These are phyloP conservation scores for Aegilops longissima DNA, from an alignment of 176 grass and related monocot species.

Conservation along the genomic window DNA sequence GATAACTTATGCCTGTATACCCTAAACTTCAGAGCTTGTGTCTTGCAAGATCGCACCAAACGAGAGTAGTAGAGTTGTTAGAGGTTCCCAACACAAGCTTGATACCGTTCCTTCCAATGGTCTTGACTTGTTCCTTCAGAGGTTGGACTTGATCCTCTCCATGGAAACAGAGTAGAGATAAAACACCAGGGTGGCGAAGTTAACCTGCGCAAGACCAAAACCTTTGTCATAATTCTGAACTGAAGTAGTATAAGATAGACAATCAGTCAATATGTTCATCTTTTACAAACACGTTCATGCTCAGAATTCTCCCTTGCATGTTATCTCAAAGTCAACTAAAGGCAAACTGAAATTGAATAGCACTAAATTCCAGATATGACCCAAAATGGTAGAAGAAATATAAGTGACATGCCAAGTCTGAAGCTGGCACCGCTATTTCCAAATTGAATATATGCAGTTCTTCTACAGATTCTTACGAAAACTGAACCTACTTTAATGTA, in stretches of 20 bases:
- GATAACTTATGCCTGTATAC: background rate
- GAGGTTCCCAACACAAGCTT: slow-evolving; percentile 2
- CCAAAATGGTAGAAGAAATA: slow-evolving; percentile 13
- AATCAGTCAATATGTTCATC: background rate
- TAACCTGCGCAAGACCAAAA: slow-evolving; percentile 6
- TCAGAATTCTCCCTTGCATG: background rate
- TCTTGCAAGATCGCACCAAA: background rate
- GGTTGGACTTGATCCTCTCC: slow-evolving; percentile 4
- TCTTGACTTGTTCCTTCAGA: slow-evolving; percentile 14
- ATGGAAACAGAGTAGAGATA: background rate
- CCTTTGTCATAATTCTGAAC: background rate
- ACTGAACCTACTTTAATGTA: background rate
- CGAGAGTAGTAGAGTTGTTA: background rate
- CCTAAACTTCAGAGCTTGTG: background rate
- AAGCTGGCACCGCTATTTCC: background rate
- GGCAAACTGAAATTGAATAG: background rate
- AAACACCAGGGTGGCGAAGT: background rate
- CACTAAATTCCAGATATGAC: slow-evolving; percentile 2
- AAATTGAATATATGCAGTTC: background rate
- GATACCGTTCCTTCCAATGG: background rate
- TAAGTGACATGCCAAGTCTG: background rate
- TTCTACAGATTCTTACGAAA: background rate
- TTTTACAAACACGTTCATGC: background rate
- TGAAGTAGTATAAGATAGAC: background rate
- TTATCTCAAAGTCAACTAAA: background rate